Evolutionary conservation across 2,329 filamentous ascomycete species (phyloP), one percentile per base, ranked within the genome.

Genomic region (Sclerotinia spermophila): DNA sequence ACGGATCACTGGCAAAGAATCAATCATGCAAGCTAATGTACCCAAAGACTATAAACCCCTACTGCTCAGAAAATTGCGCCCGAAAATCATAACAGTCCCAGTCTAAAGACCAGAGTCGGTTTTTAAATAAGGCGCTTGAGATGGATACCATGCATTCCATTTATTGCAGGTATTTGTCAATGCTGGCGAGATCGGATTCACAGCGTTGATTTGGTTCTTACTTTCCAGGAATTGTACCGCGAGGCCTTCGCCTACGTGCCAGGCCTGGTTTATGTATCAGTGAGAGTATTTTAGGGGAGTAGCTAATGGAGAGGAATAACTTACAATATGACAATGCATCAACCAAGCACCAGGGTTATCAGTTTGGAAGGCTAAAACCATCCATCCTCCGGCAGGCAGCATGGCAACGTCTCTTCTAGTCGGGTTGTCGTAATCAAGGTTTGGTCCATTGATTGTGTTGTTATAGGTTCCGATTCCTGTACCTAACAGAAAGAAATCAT

Each of bases 391-490:
- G 3, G 68, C 71, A 8, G 70, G 70, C 15, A 87, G 78, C 74
- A 85, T 81, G 10, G 84, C 83, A 3, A 83, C 82, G 74, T 87
- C 85, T 42, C 85, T 81, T 8, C 85, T 82, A 33, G 82, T 80
- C 0, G 85, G 84, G 73, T 86, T 86, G 6, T 74, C 67, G 24
- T 77, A 72, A 30, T 74, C 67, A 40, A 73, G 62, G 1, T 30
- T 40, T 15, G 60, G 68, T 21, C 21, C 40, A 55, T 70, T n/a
- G 24, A 51, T 33, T 6, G 67, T 35, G n/a, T 62, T 64, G 8
- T 58, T 71, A 60, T 71, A 69, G 11, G 58, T 62, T 55, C 60
- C 72, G 21, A 44, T 71, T 3, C 74, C 77, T 51, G 77, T 75
- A 17, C 77, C 80, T 5, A 83, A 77, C 10, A 83, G 71, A 68